Evolutionary conservation across 1,284 basidiomycete species (phyloP), one percentile per base, ranked within the genome.

Genomic region (Lentinus polychrous): DNA sequence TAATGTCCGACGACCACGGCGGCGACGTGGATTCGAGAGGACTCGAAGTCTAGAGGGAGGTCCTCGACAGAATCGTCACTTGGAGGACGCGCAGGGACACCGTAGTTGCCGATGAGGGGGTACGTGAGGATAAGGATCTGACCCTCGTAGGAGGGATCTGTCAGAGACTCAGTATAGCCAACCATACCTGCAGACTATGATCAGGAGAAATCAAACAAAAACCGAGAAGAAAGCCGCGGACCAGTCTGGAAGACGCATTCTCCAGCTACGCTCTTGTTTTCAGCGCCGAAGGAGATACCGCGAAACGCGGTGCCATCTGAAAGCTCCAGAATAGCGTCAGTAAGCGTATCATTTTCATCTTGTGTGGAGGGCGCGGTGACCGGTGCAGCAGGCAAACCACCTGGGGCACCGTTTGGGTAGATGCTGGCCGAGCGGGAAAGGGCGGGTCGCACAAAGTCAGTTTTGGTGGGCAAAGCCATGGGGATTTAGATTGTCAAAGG

Each of bases 211-310:
- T 10, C 40, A 43, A 41, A 46, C 22, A 44, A 43, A 43, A 34
- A 43, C 45, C 1, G 33, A 18, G 35, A 20, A n/a, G 50, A 48
- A 47, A 50, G 53, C 50, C 49, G 67, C 87, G 69, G 63, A 96
- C 95, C 95, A 48, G 96, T 99, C 74, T 98, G 95, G 74, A 99
- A 99, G 64, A 99, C 96, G 67, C 95, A 98, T 80, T 99, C 96
- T 60, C 96, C 96, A 17, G 94, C 80, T 45, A 97, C 76, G 66
- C 91, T 94, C 73, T 93, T 95, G 48, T 79, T 81, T 60, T 90
- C 76, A 2, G 93, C 93, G 60, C 96, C 96, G 64, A 99, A 99
- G 64, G 88, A 92, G 64, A 91, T 86, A 43, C 96, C 96, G 49
- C 85, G 76, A 61, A 85, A 91, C 1, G 90, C 85, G 52, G 91